Percentiles rank a stretch among this genome's conserved stretches.
phyloP scores from a whole-genome alignment of 108 stramenopile species.

The Pseudonitzschia multiseries region DNA sequence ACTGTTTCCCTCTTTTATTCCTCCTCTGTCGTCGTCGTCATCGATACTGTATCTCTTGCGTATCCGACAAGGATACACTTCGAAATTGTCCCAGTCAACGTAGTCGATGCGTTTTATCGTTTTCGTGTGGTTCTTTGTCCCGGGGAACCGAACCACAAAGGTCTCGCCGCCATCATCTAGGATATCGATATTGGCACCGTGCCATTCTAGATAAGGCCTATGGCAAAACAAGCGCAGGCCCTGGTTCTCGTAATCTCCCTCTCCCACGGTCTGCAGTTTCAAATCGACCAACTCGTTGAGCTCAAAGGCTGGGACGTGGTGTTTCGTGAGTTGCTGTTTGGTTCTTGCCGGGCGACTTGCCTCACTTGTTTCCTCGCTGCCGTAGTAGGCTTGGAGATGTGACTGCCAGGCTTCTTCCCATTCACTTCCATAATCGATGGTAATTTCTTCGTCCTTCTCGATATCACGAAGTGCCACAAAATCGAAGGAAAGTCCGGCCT shows the following conservation, averaged over 20 bases:
- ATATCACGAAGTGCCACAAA: conserved; percentile 58
- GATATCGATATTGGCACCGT: background rate
- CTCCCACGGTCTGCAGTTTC: background rate
- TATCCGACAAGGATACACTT: conserved; percentile 7
- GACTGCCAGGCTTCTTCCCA: conserved; percentile 71
- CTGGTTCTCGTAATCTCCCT: conserved; percentile 13
- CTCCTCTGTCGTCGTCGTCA: background rate
- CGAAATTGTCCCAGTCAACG: conserved; percentile 1
- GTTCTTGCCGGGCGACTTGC: background rate
- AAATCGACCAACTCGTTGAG: conserved; percentile 17
- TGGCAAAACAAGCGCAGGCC: background rate
- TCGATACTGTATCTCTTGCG: background rate
- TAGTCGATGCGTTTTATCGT: background rate
- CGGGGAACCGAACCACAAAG: background rate
- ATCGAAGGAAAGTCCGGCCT: conserved; percentile 53
- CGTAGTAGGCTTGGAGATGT: conserved; percentile 40
- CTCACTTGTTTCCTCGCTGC: conserved; percentile 16
- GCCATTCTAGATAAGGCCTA: background rate
- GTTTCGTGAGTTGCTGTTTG: background rate
- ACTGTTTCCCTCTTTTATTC: background rate
- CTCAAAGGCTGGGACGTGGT: conserved; percentile 12
- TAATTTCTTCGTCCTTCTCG: conserved; percentile 65
- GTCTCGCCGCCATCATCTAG: background rate
- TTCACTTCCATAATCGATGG: conserved; percentile 69
- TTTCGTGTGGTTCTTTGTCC: background rate